These are phyloP conservation scores for Colletotrichum musicola DNA, from an alignment of 2,329 filamentous ascomycete genomes.

Conservation along the genomic window DNA sequence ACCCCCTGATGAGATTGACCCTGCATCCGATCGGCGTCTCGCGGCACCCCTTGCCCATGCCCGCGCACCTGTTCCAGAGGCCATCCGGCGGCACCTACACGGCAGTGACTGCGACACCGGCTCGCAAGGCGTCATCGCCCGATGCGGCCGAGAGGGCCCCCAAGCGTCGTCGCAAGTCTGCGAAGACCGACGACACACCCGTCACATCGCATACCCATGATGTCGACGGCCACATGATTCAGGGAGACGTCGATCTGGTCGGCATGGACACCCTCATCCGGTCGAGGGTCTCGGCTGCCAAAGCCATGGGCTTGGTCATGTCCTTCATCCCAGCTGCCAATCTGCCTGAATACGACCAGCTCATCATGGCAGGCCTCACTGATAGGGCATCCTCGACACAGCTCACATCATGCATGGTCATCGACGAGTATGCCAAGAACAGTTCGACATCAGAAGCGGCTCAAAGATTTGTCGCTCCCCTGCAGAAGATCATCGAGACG, in stretches of 20 bases:
- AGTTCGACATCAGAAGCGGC: slow-evolving; percentile 59
- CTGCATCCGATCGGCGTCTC: slow-evolving; percentile 93
- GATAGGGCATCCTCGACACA: slow-evolving; percentile 89
- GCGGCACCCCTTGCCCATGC: slow-evolving; percentile 92
- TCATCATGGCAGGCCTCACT: slow-evolving; percentile 74
- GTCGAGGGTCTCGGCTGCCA: slow-evolving; percentile 88
- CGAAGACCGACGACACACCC: slow-evolving; percentile 80
- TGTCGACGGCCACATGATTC: slow-evolving; percentile 97
- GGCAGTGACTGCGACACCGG: slow-evolving; percentile 57
- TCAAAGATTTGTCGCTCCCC: slow-evolving; percentile 70
- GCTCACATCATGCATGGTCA: slow-evolving; percentile 82
- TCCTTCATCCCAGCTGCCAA: slow-evolving; percentile 76
- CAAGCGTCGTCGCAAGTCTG: slow-evolving; percentile 85
- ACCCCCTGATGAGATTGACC: slow-evolving; percentile 85
- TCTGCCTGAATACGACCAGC: slow-evolving; percentile 73
- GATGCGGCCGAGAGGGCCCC: slow-evolving; percentile 72
- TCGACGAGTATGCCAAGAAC: slow-evolving; percentile 88
- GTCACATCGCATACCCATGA: slow-evolving; percentile 83
- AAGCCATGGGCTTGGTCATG: slow-evolving; percentile 88
- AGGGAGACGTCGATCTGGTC: slow-evolving; percentile 94
- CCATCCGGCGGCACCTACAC: slow-evolving; percentile 90
- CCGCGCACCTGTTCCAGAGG: slow-evolving; percentile 88
- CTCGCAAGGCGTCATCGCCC: slow-evolving; percentile 64
- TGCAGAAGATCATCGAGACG: slow-evolving; percentile 83
- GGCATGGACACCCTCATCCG: slow-evolving; percentile 89